A percentile compares a stretch with the other conserved stretches of the same genome.
Evolutionary conservation across 2,329 filamentous ascomycete species (phyloP).

Genomic region (Phoma sp.): DNA sequence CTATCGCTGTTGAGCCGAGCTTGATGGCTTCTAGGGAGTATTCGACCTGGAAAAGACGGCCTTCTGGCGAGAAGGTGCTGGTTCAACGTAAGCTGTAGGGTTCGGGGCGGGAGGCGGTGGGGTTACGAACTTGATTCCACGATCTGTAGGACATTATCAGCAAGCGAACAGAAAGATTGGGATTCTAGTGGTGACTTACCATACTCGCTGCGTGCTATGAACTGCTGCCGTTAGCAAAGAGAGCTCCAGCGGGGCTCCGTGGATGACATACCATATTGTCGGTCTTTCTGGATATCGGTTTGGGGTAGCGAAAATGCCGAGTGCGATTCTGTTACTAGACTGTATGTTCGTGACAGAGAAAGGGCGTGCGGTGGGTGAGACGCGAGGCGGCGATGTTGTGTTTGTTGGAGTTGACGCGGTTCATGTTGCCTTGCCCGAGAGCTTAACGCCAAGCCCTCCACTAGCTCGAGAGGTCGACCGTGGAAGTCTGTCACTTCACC

Average conservation of each 20-base stretch:
- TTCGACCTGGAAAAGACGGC: slow-evolving; percentile 99
- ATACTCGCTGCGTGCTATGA: slow-evolving; percentile 99
- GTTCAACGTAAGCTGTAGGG: slow-evolving; percentile 31
- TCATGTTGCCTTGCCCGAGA: slow-evolving; percentile 11
- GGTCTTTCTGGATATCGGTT: slow-evolving; percentile 11
- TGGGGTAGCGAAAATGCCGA: neutral
- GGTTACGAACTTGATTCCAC: slow-evolving; percentile 87
- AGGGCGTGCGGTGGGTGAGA: slow-evolving; percentile 2
- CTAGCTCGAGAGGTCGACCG: slow-evolving; percentile 7
- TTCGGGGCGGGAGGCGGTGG: slow-evolving; percentile 18
- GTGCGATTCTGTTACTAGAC: neutral
- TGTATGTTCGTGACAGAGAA: neutral
- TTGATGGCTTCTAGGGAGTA: slow-evolving; percentile 99
- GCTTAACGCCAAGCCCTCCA: slow-evolving; percentile 12
- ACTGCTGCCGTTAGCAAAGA: slow-evolving; percentile 58
- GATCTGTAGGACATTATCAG: slow-evolving; percentile 66
- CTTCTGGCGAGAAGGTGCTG: slow-evolving; percentile 99
- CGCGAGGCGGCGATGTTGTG: slow-evolving; percentile 14
- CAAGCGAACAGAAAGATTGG: slow-evolving; percentile 15
- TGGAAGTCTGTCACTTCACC: neutral
- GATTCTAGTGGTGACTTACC: slow-evolving; percentile 64
- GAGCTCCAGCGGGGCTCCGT: slow-evolving; percentile 37
- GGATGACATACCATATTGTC: slow-evolving; percentile 42
- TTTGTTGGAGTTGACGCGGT: slow-evolving; percentile 17
- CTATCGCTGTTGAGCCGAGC: slow-evolving; percentile 97